Evolutionary conservation across 208 protist species (phyloP), one percentile per base, ranked within the genome.

Genomic region (Porcisia deanei): DNA sequence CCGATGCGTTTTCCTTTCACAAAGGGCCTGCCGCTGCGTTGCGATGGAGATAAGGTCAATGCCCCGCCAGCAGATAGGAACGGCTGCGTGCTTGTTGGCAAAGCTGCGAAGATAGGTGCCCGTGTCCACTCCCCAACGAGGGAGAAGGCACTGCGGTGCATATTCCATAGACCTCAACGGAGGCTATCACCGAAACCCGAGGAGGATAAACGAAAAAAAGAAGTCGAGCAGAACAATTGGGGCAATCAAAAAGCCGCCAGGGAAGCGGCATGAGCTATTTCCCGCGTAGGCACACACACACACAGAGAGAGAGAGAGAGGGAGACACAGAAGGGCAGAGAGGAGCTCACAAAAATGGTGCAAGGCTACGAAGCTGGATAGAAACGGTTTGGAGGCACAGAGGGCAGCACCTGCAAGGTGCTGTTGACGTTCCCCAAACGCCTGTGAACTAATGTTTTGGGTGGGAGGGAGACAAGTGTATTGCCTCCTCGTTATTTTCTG

Each of bases 1-100:
- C 93, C 87, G 14, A 64, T 41, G 43, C 77, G 71, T 55, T 73
- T 59, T 18, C 60, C 66, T 16, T 20, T 49, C 52, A 54, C 43
- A 16, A 68, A 65, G 34, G 74, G 67, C 20, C 39, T 64, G 64
- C 2, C 37, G 25, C 64, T 30, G 3, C 20, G 7, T 6, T 16
- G 34, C 53, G 68, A 5, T 18, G 53, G 49, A 16, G 34, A 1
- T n/a, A 25, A 10, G 75, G 1, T 45, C 47, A 39, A 54, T 22
- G 30, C 43, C 12, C 63, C 22, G 14, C 68, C 22, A 47, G 45
- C 45, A 58, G 63, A n/a, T 49, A 18, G 3, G 7, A 34, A 8
- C 41, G 41, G 20, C 37, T n/a, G 3, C 3, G 43, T 22, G 43
- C 41, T 34, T 47, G 54, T 3, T 20, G 52, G 34, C 4, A 52